phyloP scores from a whole-genome alignment of 2,329 filamentous ascomycete species.

The Diaporthe batatas region DNA sequence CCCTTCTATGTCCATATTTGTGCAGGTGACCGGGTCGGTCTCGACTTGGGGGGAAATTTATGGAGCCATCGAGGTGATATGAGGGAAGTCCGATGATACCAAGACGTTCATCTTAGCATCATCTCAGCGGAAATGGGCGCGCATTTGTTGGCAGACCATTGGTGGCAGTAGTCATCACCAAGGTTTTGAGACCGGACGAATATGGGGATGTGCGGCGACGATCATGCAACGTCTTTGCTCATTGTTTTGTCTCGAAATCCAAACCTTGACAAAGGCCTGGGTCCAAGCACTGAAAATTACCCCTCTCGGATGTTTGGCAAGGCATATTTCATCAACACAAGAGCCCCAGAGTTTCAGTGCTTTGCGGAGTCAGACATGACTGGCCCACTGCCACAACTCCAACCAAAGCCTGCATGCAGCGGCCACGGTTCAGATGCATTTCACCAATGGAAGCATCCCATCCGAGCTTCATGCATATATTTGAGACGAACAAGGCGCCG shows the following conservation, averaged over 20 bases:
- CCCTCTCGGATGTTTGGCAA: conserved; percentile 22
- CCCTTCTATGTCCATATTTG: conserved; percentile 12
- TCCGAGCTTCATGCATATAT: neutral
- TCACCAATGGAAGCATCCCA: neutral
- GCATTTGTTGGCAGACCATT: conserved; percentile 28
- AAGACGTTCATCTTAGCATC: conserved; percentile 24
- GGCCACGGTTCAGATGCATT: neutral
- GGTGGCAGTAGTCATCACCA: conserved; percentile 10
- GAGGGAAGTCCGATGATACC: conserved; percentile 19
- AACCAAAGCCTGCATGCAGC: neutral
- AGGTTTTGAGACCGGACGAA: conserved; percentile 24
- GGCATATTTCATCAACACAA: conserved; percentile 20
- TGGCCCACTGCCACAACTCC: conserved; percentile 13
- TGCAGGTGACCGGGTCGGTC: conserved; percentile 7
- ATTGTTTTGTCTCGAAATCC: conserved; percentile 7
- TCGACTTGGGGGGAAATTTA: conserved; percentile 11
- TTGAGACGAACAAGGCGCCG: conserved; percentile 25
- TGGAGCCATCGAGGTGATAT: conserved; percentile 1
- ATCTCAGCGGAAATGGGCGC: conserved; percentile 22
- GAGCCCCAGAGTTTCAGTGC: conserved; percentile 10
- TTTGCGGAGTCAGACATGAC: neutral
- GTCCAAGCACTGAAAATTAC: conserved; percentile 23
- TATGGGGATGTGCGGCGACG: conserved; percentile 28
- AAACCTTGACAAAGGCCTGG: neutral
- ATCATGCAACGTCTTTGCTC: conserved; percentile 9